phyloP scores from a whole-genome alignment of 2,329 filamentous ascomycete species.

The Aspergillus sp. region DNA sequence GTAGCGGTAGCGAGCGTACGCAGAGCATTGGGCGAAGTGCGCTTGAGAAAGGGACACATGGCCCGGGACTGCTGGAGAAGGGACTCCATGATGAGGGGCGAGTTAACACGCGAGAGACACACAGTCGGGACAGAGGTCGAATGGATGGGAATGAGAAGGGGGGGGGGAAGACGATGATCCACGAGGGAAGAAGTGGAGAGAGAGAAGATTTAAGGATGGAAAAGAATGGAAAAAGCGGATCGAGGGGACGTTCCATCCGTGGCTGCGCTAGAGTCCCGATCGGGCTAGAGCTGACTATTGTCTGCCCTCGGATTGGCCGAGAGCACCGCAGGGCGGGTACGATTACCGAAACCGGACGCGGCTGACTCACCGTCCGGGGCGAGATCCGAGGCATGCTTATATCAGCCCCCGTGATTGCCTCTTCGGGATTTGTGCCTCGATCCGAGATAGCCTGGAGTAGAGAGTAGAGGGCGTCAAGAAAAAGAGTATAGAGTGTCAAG shows the following conservation, averaged over 20 bases:
- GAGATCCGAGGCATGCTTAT: not conserved
- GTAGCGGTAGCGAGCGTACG: conserved; percentile 76
- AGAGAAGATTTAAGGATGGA: not conserved
- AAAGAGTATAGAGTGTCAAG: no score
- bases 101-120: not conserved
- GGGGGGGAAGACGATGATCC: conserved; percentile 3
- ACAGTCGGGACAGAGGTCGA: not conserved
- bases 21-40: conserved; percentile 86
- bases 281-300: conserved; percentile 3
- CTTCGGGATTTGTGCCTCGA: not conserved
- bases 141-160: not conserved
- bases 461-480: no score
- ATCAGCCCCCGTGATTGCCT: not conserved
- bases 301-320: conserved; percentile 1
- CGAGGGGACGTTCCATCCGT: not conserved
- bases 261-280: not conserved
- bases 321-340: not conserved
- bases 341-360: not conserved
- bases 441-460: no score
- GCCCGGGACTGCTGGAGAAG: conserved; percentile 92
- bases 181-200: not conserved
- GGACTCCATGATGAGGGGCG: conserved; percentile 73
- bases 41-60: conserved; percentile 96
- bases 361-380: not conserved
- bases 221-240: conserved; percentile 2